Evolutionary conservation across 495 filamentous ascomycete genomes (phyloP).

Genomic region (Penicillium lividum): DNA sequence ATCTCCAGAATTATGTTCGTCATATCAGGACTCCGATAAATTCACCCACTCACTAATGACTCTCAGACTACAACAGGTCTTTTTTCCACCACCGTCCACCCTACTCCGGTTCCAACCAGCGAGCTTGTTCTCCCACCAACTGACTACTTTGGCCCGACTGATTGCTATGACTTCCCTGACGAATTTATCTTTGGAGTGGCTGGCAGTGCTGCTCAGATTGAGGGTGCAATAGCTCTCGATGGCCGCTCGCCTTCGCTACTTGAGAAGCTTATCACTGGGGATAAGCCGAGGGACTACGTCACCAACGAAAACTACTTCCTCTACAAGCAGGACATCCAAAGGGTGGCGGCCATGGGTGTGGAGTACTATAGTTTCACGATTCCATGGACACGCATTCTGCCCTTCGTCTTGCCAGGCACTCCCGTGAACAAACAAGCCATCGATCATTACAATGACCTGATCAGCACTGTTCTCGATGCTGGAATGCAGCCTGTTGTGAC

Average conservation of each 20-base stretch:
- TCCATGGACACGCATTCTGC: conserved; percentile 47
- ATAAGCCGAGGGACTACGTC: conserved; percentile 34
- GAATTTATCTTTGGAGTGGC: conserved; percentile 56
- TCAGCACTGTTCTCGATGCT: conserved; percentile 39
- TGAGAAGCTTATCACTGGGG: conserved; percentile 33
- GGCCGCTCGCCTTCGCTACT: conserved; percentile 41
- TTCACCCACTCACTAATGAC: neutral
- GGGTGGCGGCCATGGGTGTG: conserved; percentile 49
- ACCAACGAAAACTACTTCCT: conserved; percentile 52
- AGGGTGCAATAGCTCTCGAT: conserved; percentile 46
- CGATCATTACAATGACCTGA: conserved; percentile 49
- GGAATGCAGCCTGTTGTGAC: conserved; percentile 48
- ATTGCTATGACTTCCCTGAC: conserved; percentile 37
- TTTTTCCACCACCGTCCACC: conserved; percentile 36
- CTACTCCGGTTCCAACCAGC: conserved; percentile 35
- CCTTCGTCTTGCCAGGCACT: conserved; percentile 42
- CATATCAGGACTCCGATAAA: neutral
- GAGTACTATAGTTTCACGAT: conserved; percentile 51
- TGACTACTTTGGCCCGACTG: conserved; percentile 31
- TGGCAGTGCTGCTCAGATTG: conserved; percentile 50
- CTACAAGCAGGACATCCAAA: conserved; percentile 53
- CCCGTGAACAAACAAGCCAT: conserved; percentile 46
- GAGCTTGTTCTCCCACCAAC: conserved; percentile 38
- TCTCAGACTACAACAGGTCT: conserved; percentile 27
- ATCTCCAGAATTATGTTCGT: conserved; percentile 30